Base-by-base conservation (phyloP, 805 yeast species). In the Metschnikowia matae region DNA sequence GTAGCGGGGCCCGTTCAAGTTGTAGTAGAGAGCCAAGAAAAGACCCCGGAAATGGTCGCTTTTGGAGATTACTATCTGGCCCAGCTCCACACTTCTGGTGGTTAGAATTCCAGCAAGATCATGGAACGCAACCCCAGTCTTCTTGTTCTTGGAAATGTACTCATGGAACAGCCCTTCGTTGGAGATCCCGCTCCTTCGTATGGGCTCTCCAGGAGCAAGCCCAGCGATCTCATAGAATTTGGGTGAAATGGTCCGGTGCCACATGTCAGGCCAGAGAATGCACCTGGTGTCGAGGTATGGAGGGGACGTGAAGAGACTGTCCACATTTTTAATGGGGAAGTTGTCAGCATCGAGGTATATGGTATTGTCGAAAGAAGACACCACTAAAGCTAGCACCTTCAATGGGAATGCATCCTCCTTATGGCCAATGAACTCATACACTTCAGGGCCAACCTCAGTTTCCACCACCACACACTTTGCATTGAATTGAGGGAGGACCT, bases 391-490 rank as follows among this genome's bases (percentile, higher is more conserved):
- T 35, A 78, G 60, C 0, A 69, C 64, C 52, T 74, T 74, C 49
- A 65, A 56, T 50, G 71, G 78, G 51, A 71, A 74, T 6, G 74
- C 75, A 47, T 60, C 44, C 58, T 57, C 29, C 49, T 59, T 20
- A 40, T 62, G 55, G 46, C 58, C 56, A 14, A 45, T 35, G 13
- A 23, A 35, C 7, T 21, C 36, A 35, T 50, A 56, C 10, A 81
- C 76, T 6, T 71, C 72, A 17, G 72, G 63, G 4, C 92, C 91
- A 51, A 85, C 73, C 15, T 68, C 65, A 3, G 66, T 65, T 14
- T 71, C 67, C 51, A 77, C 62, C 14, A 83, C 77, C 14, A 86
- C 79, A 73, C 96, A 89, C 55, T 74, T 75, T 3, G 85, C 92
- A 52, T 82, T 78, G 50, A 84, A 66, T 18, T 63, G 58, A 0